A percentile compares a stretch with the other conserved stretches of the same genome.
phyloP scores from a whole-genome alignment of 441 rosid species.

The Gossypium aridum region DNA sequence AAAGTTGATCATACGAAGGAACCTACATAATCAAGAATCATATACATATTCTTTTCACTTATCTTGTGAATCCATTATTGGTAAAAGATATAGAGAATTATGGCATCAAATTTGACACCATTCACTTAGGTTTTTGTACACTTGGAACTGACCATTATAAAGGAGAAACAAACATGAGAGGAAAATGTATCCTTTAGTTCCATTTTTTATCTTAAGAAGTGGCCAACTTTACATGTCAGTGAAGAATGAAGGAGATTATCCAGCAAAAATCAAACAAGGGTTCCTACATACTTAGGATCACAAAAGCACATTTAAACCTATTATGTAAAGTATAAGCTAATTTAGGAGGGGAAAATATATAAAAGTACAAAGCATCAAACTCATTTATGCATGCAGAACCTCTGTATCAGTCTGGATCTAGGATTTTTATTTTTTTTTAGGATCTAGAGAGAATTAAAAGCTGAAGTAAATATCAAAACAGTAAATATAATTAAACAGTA shows the following conservation, averaged over 20 bases:
- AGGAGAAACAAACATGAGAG: neutral
- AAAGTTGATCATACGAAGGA: slow-evolving; percentile 1
- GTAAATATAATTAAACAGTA: neutral
- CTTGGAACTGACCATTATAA: neutral
- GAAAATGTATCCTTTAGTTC: neutral
- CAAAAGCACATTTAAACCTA: neutral
- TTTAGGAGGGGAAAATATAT: neutral
- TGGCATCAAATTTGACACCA: slow-evolving; percentile 2
- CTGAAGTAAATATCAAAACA: neutral
- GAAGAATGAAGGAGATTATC: neutral
- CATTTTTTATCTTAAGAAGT: neutral
- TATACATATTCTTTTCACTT: neutral
- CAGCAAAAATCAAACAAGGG: neutral
- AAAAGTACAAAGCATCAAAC: neutral
- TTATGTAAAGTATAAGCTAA: neutral
- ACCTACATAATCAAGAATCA: neutral
- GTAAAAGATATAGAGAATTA: neutral
- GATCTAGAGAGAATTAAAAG: neutral
- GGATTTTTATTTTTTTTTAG: neutral
- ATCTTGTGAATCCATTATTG: neutral
- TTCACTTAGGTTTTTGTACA: neutral
- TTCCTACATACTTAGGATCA: neutral
- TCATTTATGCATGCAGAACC: neutral
- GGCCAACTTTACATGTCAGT: neutral
- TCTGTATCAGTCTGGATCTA: neutral